A percentile compares a stretch with the other conserved stretches of the same genome.
phyloP scores from a whole-genome alignment of 345 rosid genomes.

The Populus pruinosa region DNA sequence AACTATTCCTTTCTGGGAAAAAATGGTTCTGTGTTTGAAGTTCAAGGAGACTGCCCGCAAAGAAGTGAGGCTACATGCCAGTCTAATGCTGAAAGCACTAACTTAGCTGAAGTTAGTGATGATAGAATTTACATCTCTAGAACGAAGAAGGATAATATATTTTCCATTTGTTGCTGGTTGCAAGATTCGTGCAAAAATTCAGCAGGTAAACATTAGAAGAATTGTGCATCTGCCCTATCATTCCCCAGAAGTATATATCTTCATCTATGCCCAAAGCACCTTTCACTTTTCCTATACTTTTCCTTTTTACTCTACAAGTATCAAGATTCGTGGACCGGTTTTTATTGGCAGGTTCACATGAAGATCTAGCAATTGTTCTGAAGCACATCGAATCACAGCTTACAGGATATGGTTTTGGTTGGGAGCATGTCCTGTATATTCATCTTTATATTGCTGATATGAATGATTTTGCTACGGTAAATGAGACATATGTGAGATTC shows the following conservation, averaged over 20 bases:
- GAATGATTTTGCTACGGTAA: constrained; percentile 71
- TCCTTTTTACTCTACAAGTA: constrained; percentile 6
- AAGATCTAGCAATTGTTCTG: constrained; percentile 63
- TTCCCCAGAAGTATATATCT: constrained; percentile 2
- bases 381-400: constrained; percentile 60
- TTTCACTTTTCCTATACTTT: constrained; percentile 4
- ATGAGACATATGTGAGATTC: constrained; percentile 78
- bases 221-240: background rate
- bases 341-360: constrained; percentile 53
- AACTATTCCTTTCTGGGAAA: constrained; percentile 29
- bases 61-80: constrained; percentile 31
- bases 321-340: constrained; percentile 1
- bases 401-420: constrained; percentile 45
- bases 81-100: constrained; percentile 27
- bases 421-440: constrained; percentile 82
- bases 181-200: constrained; percentile 45
- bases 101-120: constrained; percentile 36
- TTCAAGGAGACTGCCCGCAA: constrained; percentile 45
- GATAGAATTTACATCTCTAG: constrained; percentile 45
- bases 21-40: constrained; percentile 52
- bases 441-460: constrained; percentile 90
- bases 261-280: background rate
- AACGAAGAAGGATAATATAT: constrained; percentile 47
- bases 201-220: constrained; percentile 46
- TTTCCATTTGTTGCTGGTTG: constrained; percentile 87